Base-by-base conservation (phyloP, 148 eudicot species). In the Vaccinium macrocarpon region DNA sequence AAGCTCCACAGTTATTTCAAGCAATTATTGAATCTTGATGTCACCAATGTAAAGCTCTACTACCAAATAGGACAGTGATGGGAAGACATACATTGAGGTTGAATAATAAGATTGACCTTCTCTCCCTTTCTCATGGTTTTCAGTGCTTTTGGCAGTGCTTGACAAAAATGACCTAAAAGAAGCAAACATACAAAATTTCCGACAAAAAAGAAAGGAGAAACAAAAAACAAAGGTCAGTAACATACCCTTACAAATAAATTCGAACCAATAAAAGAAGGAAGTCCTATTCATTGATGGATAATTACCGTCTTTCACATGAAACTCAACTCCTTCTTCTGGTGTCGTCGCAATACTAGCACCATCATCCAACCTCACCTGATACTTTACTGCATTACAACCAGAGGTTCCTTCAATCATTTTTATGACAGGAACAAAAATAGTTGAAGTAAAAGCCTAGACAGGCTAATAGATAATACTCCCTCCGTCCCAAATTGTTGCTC, bases 81-180 rank as follows among this genome's bases (percentile, higher is more conserved):
- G 52, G 70, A 46, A 46, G n/a, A 84, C 95, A 10, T 86, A 90
- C 95, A 91, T 49, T 90, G 91, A 42, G 93, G 89, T 82, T 90
- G 92, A 71, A 91, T 86, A 81, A 78, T 75, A 79, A 93, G 87
- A 86, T 87, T 89, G 86, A 85, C 93, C 83, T 87, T 90, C 89
- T 93, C 95, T 85, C 90, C 93, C 84, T 82, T 86, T 87, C 83
- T 90, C 95, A 93, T 93, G 62, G 94, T 91, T 87, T 89, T 89
- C 76, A 91, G 76, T 57, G 91, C 93, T 87, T 88, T 93, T 15
- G 87, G 84, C 70, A 93, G 81, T 85, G 92, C 94, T 19, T 91
- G 91, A 81, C 90, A 86, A 80, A 89, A 76, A 85, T 93, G 92
- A 64, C 95, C 95, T 93, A 76, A 46, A 27, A 68, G 42, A 82